These are phyloP conservation scores for Ceratonia siliqua DNA, from an alignment of 306 rosid species.

Conservation along the genomic window DNA sequence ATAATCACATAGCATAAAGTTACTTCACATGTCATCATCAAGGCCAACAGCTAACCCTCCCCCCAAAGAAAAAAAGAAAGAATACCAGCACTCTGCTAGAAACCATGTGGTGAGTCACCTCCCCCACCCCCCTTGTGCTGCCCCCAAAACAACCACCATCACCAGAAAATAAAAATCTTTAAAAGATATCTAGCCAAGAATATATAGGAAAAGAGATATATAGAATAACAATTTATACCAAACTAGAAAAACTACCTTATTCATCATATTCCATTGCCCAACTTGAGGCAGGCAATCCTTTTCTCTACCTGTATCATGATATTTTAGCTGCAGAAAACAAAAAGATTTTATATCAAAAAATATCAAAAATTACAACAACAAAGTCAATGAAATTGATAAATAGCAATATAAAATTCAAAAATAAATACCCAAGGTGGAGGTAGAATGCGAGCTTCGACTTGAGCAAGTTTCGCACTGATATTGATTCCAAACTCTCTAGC, in stretches of 20 bases:
- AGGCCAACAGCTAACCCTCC: not conserved
- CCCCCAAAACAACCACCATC: not conserved
- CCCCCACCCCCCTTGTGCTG: not conserved
- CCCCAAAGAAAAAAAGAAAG: not conserved
- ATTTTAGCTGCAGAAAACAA: conserved; percentile 67
- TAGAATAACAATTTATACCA: not conserved
- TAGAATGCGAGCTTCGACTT: conserved; percentile 97
- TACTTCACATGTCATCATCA: not conserved
- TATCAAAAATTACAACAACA: not conserved
- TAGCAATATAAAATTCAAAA: not conserved
- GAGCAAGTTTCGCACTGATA: conserved; percentile 87
- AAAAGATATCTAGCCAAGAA: not conserved
- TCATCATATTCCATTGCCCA: conserved; percentile 99
- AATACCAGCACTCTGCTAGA: not conserved
- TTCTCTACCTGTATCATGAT: conserved; percentile 95
- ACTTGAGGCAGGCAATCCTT: conserved; percentile 93
- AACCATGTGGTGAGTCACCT: not conserved
- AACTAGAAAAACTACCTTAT: conserved; percentile 57
- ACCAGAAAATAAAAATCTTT: not conserved
- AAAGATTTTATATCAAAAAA: not conserved
- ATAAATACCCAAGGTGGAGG: conserved; percentile 87
- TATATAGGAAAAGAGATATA: not conserved
- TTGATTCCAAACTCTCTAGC: conserved; percentile 91
- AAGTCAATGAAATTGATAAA: not conserved
- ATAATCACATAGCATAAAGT: not conserved